Base-by-base conservation (phyloP, 129 eudicot species). In the Artemisia argyi region DNA sequence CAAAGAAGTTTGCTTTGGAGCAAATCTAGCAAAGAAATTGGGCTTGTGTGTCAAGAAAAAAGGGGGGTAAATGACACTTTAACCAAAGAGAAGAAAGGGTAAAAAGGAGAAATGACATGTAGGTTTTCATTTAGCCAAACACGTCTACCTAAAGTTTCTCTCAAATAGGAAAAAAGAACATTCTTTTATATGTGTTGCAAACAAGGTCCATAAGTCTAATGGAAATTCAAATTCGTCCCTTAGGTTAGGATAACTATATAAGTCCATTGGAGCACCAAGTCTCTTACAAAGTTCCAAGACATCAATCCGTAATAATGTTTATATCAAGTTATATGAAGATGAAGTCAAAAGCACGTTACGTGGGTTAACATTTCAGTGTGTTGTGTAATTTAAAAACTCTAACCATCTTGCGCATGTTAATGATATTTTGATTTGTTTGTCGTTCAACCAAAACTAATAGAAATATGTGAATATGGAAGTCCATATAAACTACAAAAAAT, bases 41-140 rank as follows among this genome's bases (percentile, higher is more conserved):
- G 58, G 71, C n/a, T 63, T 63, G 66, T 70, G 81, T 76, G 81
- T 42, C 24, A 20, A 52, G 28, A 8, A 9, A n/a, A 12, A 70
- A n/a, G 71, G 65, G 69, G 65, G 69, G 69, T 69, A 69, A 71
- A 70, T 71, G 76, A 70, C 66, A 70, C 76, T 70, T 71, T 70
- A 63, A 76, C 76, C 72, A 53, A 77, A 77, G 65, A 32, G 65
- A 50, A 50, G 65, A 52, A 76, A 63, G 76, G 81, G 81, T 70
- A 77, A 62, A 77, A 70, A 53, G 72, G 72, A 48, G 66, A 77
- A 77, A 62, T 70, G 72, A 69, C 76, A 60, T 69, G 71, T 76
- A 22, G 75, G 81, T 77, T 77, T 75, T 77, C 76, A 69, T 77
- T 77, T 77, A 63, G 76, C 81, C 76, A 77, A 77, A 71, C 76